Conservation (phyloP, 208 protist species). For the Perkinsela sp. region DNA sequence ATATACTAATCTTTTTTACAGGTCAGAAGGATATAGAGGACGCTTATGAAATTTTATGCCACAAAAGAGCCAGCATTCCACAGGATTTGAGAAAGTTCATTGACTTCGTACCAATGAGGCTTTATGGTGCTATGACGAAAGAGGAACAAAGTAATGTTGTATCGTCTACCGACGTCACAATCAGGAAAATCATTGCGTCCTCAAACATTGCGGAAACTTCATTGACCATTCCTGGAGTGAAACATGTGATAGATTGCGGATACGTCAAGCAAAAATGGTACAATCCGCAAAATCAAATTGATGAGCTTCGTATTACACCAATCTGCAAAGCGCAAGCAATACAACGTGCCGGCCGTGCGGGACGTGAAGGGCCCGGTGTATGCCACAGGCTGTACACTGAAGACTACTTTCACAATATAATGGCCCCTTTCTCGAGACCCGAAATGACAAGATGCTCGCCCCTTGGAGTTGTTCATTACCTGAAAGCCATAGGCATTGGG, state of each 20-base stretch:
- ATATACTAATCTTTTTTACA: slow-evolving; percentile 96
- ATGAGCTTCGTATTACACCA: slow-evolving; percentile 71
- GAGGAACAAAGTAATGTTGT: not conserved
- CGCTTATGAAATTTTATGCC: slow-evolving; percentile 29
- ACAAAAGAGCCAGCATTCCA: not conserved
- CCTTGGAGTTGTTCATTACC: slow-evolving; percentile 80
- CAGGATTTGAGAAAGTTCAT: not conserved
- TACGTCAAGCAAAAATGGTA: slow-evolving; percentile 89
- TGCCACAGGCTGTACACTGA: slow-evolving; percentile 91
- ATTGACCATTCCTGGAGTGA: slow-evolving; percentile 92
- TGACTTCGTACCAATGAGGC: not conserved
- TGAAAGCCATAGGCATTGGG: slow-evolving; percentile 79
- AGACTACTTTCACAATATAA: slow-evolving; percentile 64
- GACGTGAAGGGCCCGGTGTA: slow-evolving; percentile 79
- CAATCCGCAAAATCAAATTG: slow-evolving; percentile 84
- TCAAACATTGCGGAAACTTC: slow-evolving; percentile 98
- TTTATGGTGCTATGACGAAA: not conserved
- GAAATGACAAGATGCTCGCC: slow-evolving; percentile 94
- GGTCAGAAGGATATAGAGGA: slow-evolving; percentile 87
- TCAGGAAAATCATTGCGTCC: slow-evolving; percentile 76
- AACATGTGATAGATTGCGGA: slow-evolving; percentile 91
- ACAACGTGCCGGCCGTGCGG: slow-evolving; percentile 86
- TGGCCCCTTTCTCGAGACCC: slow-evolving; percentile 77
- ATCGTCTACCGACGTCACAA: not conserved
- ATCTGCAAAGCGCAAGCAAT: slow-evolving; percentile 69